Evolutionary conservation across 2,329 filamentous ascomycete genomes (phyloP), one percentile per base, ranked within the genome.

Genomic region (Diplodia mutila): DNA sequence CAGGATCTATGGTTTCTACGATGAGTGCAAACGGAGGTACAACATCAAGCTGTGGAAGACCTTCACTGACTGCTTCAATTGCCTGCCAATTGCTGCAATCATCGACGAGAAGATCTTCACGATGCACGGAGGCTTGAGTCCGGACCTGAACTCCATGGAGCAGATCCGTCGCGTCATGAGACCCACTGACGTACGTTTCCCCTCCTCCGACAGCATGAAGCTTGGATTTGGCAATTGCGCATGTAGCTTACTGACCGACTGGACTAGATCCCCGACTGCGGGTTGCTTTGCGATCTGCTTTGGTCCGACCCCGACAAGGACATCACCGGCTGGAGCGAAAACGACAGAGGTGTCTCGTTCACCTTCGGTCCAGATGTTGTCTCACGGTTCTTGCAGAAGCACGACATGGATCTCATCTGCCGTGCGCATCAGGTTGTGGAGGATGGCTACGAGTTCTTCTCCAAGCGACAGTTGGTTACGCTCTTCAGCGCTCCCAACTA

Each of bases 31-130:
- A 86, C 91, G 95, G 78, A 88, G 94, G 74, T 98, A 97, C 85
- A 99, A 98, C 83, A 97, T 98, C 85, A 98, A 98, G 88, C 87
- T 98, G 70, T 98, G 94, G 94, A 99, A 99, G 88, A 98, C 94
- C 1, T 98, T 99, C 80, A 97, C 94, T 71, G 94, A 99, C 81
- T 97, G 94, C 87, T 99, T 99, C 89, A 99, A 99, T 86, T 97
- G 93, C 83, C 84, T 98, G 77, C 94, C 94, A 57, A 98, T 99
- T 80, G 95, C 94, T 68, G 94, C 95, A 73, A 99, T 99, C 82
- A 97, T 99, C 75, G 94, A 97, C 78, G 95, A 97, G 86, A 99
- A 98, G 90, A 99, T 99, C 79, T 98, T 99, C 85, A 97, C 94
- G 78, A 97, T 99, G 94, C 95, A 99, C 83, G 95, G 95, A 78